Percentiles rank a stretch among this genome's conserved stretches.
Conservation (phyloP, 257 asterid species). For the Nicotiana benthamiana region DNA sequence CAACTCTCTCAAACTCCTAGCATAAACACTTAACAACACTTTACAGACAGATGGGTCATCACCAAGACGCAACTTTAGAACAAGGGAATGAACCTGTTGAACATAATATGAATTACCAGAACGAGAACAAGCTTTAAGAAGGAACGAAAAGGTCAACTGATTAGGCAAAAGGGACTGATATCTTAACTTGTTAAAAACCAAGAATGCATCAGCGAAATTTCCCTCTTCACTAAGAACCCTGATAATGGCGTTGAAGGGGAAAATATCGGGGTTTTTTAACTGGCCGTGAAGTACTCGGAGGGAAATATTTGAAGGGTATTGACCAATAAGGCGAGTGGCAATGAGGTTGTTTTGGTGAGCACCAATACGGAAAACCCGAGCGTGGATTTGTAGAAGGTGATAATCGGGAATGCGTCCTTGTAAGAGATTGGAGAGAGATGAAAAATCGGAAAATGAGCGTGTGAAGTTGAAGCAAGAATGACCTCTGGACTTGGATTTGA, state of each 20-base stretch:
- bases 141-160: constrained; percentile 59
- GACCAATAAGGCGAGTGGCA: constrained; percentile 77
- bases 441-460: background rate
- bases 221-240: constrained; percentile 65
- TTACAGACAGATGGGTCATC: constrained; percentile 41
- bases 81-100: constrained; percentile 40
- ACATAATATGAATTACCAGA: constrained; percentile 22
- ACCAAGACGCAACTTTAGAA: constrained; percentile 38
- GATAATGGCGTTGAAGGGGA: constrained; percentile 67
- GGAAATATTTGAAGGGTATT: constrained; percentile 41
- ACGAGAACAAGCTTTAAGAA: constrained; percentile 48
- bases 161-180: constrained; percentile 30
- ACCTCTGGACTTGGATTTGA: constrained; percentile 7
- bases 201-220: constrained; percentile 24
- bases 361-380: constrained; percentile 36
- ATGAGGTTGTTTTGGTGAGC: constrained; percentile 62
- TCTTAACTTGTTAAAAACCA: constrained; percentile 28
- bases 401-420: constrained; percentile 45
- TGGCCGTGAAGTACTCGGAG: constrained; percentile 33
- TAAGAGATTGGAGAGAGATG: constrained; percentile 36
- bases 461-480: background rate
- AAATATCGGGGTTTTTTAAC: constrained; percentile 39
- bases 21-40: constrained; percentile 52
- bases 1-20: constrained; percentile 35
- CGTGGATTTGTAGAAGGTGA: constrained; percentile 70